Percentiles rank a stretch among this genome's conserved stretches.
These are phyloP conservation scores for Wickerhamomyces chaumierensis DNA, from an alignment of 805 yeast species.

Conservation along the genomic window DNA sequence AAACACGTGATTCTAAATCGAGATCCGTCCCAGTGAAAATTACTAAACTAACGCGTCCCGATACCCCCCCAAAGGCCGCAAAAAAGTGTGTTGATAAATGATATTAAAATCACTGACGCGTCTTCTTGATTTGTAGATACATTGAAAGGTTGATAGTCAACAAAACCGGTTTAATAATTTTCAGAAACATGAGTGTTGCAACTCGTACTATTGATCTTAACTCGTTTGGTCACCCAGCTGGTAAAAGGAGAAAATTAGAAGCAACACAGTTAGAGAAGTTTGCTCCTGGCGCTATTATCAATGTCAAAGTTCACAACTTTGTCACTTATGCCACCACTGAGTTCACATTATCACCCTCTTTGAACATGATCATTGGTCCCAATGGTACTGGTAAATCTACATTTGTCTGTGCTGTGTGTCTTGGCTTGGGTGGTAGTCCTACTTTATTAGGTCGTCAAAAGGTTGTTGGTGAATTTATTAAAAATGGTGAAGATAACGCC, in stretches of 20 bases:
- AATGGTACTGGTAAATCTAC: slow-evolving; percentile 96
- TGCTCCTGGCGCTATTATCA: slow-evolving; percentile 37
- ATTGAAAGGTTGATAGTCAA: too few species aligned
- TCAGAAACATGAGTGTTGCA: not conserved
- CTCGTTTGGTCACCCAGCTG: not conserved
- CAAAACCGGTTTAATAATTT: too few species aligned
- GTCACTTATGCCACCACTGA: slow-evolving; percentile 62
- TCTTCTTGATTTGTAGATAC: too few species aligned
- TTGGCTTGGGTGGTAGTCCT: slow-evolving; percentile 76
- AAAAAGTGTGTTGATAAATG: too few species aligned
- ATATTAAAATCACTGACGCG: too few species aligned
- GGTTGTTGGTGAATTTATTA: slow-evolving; percentile 56
- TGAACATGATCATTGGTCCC: slow-evolving; percentile 92
- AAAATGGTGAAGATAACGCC: slow-evolving; percentile 39
- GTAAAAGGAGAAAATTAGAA: not conserved
- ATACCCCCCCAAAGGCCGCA: too few species aligned
- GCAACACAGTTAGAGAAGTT: slow-evolving; percentile 13
- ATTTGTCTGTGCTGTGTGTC: slow-evolving; percentile 82
- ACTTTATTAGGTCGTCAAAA: slow-evolving; percentile 61
- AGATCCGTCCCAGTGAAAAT: too few species aligned
- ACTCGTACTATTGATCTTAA: not conserved
- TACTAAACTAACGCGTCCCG: too few species aligned
- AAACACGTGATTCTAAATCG: too few species aligned
- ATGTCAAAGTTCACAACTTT: slow-evolving; percentile 49
- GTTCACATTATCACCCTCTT: slow-evolving; percentile 66